Evolutionary conservation across 306 rosid species (phyloP).

Genomic region (Biancaea sappan): DNA sequence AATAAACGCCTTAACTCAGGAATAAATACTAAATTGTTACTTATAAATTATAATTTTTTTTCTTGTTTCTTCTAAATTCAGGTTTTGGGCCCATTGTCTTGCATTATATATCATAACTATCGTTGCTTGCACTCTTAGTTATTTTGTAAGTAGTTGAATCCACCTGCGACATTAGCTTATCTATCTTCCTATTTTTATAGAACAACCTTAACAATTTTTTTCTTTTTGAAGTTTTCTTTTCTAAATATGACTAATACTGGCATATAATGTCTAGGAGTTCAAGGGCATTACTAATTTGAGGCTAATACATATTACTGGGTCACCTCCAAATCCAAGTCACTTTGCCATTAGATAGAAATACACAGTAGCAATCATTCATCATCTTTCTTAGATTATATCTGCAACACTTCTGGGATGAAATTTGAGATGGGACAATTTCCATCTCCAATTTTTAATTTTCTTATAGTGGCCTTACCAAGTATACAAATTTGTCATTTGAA

Average conservation of each 20-base stretch:
- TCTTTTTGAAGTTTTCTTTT: not conserved
- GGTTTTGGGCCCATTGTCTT: constrained; percentile 97
- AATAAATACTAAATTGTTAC: constrained; percentile 23
- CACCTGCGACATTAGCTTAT: constrained; percentile 16
- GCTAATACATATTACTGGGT: constrained; percentile 55
- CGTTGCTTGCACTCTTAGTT: constrained; percentile 83
- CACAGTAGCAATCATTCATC: too few species aligned
- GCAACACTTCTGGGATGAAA: too few species aligned
- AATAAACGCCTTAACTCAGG: constrained; percentile 15
- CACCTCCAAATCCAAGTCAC: constrained; percentile 72
- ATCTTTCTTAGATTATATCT: too few species aligned
- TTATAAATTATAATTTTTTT: constrained; percentile 28
- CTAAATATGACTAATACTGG: constrained; percentile 23
- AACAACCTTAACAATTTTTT: not conserved
- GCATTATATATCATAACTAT: constrained; percentile 75
- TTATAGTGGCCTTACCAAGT: too few species aligned
- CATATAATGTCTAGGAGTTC: constrained; percentile 62
- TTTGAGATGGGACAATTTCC: too few species aligned
- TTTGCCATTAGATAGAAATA: too few species aligned
- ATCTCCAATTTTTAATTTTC: too few species aligned
- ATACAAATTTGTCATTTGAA: too few species aligned
- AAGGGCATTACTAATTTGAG: constrained; percentile 65
- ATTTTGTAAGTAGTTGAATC: constrained; percentile 66
- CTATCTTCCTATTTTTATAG: not conserved
- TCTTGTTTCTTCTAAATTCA: constrained; percentile 42